Evolutionary conservation across 345 rosid species (phyloP).

Genomic region (Toxicodendron radicans): DNA sequence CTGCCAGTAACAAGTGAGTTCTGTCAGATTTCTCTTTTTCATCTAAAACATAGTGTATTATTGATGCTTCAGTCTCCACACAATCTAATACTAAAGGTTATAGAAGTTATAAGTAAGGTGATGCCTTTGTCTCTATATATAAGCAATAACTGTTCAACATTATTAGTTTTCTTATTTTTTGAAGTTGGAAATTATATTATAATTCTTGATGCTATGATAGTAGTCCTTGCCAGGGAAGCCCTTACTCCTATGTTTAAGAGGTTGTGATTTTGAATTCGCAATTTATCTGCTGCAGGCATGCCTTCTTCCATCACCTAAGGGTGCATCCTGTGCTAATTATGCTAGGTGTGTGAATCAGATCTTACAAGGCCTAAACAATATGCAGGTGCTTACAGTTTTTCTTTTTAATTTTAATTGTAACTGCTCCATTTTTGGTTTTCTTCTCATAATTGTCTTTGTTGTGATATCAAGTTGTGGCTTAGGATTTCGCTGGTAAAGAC

Average conservation of each 20-base stretch:
- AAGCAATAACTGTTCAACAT: no score
- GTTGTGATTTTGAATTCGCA: conserved; percentile 17
- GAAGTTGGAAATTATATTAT: no score
- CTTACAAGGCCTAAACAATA: conserved; percentile 71
- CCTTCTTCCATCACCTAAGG: conserved; percentile 89
- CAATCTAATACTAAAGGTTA: no score
- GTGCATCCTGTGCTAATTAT: conserved; percentile 77
- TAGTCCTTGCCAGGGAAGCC: neutral
- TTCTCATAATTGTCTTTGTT: conserved; percentile 17
- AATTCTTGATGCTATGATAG: neutral
- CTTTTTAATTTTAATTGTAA: neutral
- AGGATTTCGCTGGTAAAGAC: conserved; percentile 57
- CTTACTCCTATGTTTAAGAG: neutral
- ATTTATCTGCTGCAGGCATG: conserved; percentile 66
- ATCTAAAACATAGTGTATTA: no score
- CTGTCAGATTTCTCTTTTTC: no score
- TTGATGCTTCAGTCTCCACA: no score
- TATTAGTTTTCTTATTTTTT: no score
- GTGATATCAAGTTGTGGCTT: conserved; percentile 62
- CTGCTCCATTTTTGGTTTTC: conserved; percentile 17
- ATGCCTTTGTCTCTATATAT: no score
- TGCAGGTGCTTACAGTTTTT: conserved; percentile 54
- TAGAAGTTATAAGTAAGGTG: no score
- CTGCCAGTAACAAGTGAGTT: no score
- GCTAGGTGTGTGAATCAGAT: conserved; percentile 95